Conservation (phyloP, 768 basidiomycete species). For the Amanita pallidorosea region DNA sequence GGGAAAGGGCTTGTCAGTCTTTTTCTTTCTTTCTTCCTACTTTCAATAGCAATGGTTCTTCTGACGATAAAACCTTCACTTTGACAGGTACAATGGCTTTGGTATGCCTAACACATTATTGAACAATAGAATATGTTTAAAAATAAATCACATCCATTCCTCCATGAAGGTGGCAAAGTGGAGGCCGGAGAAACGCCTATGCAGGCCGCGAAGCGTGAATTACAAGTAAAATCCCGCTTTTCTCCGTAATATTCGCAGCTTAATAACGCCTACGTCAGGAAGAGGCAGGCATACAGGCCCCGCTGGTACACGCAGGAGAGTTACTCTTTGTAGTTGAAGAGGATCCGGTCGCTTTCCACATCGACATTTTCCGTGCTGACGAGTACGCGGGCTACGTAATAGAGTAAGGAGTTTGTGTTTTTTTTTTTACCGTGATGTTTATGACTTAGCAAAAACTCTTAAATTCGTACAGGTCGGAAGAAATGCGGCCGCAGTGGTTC, state of each 20-base stretch:
- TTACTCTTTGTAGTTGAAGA: slow-evolving; percentile 52
- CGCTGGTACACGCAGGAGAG: slow-evolving; percentile 50
- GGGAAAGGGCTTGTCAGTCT: slow-evolving; percentile 48
- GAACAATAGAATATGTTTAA: neutral
- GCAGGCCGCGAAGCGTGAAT: slow-evolving; percentile 70
- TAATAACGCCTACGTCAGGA: slow-evolving; percentile 37
- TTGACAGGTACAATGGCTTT: slow-evolving; percentile 66
- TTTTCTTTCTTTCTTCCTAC: neutral
- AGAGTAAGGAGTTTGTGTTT: slow-evolving; percentile 41
- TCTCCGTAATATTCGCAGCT: neutral
- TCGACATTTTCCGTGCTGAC: slow-evolving; percentile 62
- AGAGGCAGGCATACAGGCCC: slow-evolving; percentile 68
- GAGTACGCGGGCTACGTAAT: slow-evolving; percentile 46
- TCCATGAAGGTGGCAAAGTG: slow-evolving; percentile 55
- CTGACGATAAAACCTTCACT: slow-evolving; percentile 16
- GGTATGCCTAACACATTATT: slow-evolving; percentile 24
- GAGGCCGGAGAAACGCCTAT: slow-evolving; percentile 59
- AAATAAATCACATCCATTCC: neutral
- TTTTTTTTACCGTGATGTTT: neutral
- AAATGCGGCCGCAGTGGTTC: slow-evolving; percentile 86
- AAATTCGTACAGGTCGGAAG: slow-evolving; percentile 50
- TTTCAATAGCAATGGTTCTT: slow-evolving; percentile 3
- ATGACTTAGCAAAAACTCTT: neutral
- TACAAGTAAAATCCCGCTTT: slow-evolving; percentile 29
- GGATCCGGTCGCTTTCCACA: slow-evolving; percentile 51